Percentiles rank a stretch among this genome's conserved stretches.
phyloP scores from a whole-genome alignment of 805 yeast species.

The Candida caryicola region DNA sequence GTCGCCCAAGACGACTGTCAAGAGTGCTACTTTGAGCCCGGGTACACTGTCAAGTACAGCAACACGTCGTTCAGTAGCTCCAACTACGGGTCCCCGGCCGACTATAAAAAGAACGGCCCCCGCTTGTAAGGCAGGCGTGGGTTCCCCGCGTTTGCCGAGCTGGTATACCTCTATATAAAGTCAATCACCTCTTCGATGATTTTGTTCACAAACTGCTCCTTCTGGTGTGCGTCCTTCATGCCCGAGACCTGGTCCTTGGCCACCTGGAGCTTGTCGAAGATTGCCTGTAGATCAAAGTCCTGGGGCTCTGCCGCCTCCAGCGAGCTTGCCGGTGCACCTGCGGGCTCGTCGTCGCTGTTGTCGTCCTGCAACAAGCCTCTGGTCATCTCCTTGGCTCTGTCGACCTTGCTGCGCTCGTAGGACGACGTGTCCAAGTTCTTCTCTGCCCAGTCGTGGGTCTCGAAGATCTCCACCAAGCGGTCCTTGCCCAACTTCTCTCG shows the following conservation, averaged over 20 bases:
- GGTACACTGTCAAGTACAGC: slow-evolving; percentile 37
- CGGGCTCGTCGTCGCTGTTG: slow-evolving; percentile 4
- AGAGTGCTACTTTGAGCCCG: slow-evolving; percentile 70
- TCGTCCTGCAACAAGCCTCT: slow-evolving; percentile 19
- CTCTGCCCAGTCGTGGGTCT: slow-evolving; percentile 47
- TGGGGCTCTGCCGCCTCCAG: slow-evolving; percentile 4
- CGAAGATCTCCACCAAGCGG: slow-evolving; percentile 45
- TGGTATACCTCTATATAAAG: too few relatives aligned
- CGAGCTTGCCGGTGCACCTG: neutral
- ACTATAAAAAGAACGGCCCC: too few relatives aligned
- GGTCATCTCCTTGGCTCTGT: slow-evolving; percentile 25
- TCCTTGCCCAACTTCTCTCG: slow-evolving; percentile 42
- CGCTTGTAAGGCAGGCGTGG: too few relatives aligned
- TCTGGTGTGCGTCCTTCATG: slow-evolving; percentile 22
- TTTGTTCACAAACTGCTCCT: slow-evolving; percentile 30
- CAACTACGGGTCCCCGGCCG: neutral
- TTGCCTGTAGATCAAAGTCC: slow-evolving; percentile 23
- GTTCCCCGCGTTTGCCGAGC: too few relatives aligned
- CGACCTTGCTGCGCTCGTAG: slow-evolving; percentile 21
- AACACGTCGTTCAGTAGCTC: neutral
- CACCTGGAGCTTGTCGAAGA: slow-evolving; percentile 30
- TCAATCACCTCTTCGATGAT: slow-evolving; percentile 40
- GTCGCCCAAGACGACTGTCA: slow-evolving; percentile 77
- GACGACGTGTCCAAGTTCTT: slow-evolving; percentile 6
- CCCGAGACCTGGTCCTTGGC: slow-evolving; percentile 33